Base-by-base conservation (phyloP, 768 basidiomycete species). In the Chalciporus chontae region DNA sequence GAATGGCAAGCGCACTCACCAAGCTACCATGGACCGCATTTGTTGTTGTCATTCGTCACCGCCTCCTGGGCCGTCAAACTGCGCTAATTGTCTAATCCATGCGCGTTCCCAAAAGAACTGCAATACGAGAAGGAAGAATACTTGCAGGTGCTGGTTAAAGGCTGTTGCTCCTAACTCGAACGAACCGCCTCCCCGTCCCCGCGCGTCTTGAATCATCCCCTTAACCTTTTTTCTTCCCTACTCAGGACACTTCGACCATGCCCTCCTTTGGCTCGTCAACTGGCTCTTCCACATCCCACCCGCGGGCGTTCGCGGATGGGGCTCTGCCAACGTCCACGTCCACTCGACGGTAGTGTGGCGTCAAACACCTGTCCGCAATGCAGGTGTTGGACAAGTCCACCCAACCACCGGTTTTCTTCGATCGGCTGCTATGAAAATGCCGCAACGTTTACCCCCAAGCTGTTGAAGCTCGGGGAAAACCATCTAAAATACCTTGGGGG, bases 361-460 rank as follows among this genome's bases (percentile, higher is more conserved):
- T 51, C 31, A 6, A 53, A 48, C 26, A 40, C 47, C 8, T 64
- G 63, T n/a, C 64, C 58, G 0, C 54, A 58, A 6, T 64, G 63
- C 41, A 29, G 21, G 37, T 17, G 21, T 37, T 34, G 17, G 8
- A 52, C 55, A 8, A 61, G 56, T 26, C 50, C 27, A 15, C 52
- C 53, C 8, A 29, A 64, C 15, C 50, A 52, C 17, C 47, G 54
- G 1, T 66, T 64, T 41, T 64, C 62, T 7, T 61, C 63, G 5
- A 13, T 45, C 15, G 13, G 21, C 8, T 66, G 63, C 5, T 4
- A 14, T 26, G 36, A 24, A 14, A 45, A 19, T 2, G 58, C 56
- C 3, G 55, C 59, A 11, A 43, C 36, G 6, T 48, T 36, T 4
- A 62, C 61, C 2, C 64, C 61, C 2, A 37, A 37, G 24, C 21